Conservation (phyloP, 805 yeast species). For the Kregervanrija delftensis region DNA sequence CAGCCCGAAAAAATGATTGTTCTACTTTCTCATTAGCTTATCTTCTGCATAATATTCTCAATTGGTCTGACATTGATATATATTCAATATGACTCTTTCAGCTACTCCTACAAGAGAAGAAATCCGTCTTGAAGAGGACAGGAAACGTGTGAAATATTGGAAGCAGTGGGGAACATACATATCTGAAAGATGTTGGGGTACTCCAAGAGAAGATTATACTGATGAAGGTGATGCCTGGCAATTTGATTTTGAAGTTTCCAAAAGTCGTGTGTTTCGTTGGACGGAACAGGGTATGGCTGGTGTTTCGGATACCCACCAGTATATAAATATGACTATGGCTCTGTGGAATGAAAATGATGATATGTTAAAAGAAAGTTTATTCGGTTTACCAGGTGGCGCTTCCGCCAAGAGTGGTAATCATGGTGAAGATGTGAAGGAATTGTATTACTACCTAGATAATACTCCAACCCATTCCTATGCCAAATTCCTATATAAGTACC, state of each 20-base stretch:
- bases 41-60: neutral
- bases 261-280: constrained; percentile 82
- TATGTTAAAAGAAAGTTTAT: constrained; percentile 76
- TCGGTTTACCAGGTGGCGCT: constrained; percentile 78
- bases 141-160: constrained; percentile 49
- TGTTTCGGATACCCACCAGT: constrained; percentile 75
- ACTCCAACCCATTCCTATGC: constrained; percentile 90
- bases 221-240: constrained; percentile 86
- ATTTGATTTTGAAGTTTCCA: constrained; percentile 80
- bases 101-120: constrained; percentile 27
- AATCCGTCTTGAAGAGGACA: constrained; percentile 35
- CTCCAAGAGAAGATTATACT: constrained; percentile 85
- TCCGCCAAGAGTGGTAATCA: constrained; percentile 70
- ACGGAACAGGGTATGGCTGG: constrained; percentile 96
- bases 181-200: constrained; percentile 83
- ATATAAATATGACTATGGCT: constrained; percentile 70
- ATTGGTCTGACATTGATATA: neutral
- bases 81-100: constrained; percentile 17
- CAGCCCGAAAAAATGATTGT: too few relatives aligned
- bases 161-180: constrained; percentile 89
- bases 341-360: constrained; percentile 89
- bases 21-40: too few relatives aligned
- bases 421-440: constrained; percentile 90
- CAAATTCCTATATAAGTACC: constrained; percentile 88
- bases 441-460: constrained; percentile 80